Conservation (phyloP, 352 stramenopile genomes). For the Globisporangium cederbergense region DNA sequence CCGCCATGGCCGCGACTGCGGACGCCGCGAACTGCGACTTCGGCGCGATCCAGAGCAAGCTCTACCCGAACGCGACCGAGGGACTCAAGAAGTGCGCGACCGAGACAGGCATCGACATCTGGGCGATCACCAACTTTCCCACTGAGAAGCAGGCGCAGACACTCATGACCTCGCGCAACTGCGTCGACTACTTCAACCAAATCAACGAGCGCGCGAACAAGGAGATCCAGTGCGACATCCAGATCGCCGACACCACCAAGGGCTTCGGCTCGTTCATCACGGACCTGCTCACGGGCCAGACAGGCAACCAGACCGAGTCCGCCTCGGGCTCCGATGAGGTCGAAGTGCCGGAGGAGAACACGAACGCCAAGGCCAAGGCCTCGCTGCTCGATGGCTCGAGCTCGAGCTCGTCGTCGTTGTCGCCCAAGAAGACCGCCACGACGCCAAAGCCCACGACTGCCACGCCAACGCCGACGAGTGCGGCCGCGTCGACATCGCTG, state of each 20-base stretch:
- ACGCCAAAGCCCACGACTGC: constrained; percentile 5
- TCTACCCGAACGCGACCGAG: constrained; percentile 49
- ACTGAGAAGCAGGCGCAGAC: constrained; percentile 39
- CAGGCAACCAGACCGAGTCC: constrained; percentile 52
- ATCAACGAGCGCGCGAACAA: constrained; percentile 57
- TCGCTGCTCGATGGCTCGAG: constrained; percentile 8
- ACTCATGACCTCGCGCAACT: constrained; percentile 45
- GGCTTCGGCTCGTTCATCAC: constrained; percentile 39
- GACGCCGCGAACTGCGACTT: constrained; percentile 40
- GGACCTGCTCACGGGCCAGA: constrained; percentile 50
- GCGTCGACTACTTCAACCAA: constrained; percentile 70
- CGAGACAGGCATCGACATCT: constrained; percentile 54
- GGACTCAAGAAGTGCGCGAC: constrained; percentile 32
- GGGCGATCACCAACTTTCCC: constrained; percentile 30
- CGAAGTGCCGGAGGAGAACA: constrained; percentile 7
- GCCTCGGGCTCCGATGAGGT: constrained; percentile 19
- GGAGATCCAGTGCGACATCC: constrained; percentile 46
- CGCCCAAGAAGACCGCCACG: constrained; percentile 6
- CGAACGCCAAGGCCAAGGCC: constrained; percentile 8
- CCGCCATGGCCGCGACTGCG: constrained; percentile 20
- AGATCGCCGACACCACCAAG: constrained; percentile 35
- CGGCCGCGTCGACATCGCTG: constrained; percentile 1
- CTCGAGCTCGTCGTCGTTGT: neutral
- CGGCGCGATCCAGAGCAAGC: constrained; percentile 37
- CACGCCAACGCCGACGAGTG: constrained; percentile 11